phyloP scores from a whole-genome alignment of 305 asterid species.

The Solanum aculeatissimum region DNA sequence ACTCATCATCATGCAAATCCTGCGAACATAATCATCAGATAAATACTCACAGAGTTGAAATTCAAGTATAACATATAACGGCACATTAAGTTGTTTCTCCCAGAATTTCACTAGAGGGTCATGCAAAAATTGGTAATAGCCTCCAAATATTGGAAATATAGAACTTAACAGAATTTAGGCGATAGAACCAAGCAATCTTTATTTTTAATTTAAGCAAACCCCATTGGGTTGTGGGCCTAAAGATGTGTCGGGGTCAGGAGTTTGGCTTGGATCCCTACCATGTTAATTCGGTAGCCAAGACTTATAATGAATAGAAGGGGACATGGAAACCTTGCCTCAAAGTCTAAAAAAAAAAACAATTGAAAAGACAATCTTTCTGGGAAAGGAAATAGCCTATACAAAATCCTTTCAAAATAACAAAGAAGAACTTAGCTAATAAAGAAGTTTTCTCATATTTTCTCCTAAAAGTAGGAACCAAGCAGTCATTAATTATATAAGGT shows the following conservation, averaged over 20 bases:
- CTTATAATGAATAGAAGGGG: not conserved
- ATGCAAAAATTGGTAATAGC: not conserved
- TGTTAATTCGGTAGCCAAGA: not conserved
- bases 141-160: not conserved
- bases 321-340: not conserved
- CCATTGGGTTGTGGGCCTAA: not conserved
- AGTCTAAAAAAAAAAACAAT: not conserved
- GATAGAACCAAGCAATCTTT: not conserved
- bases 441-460: too few relatives aligned
- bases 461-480: not conserved
- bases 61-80: not conserved
- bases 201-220: too few relatives aligned
- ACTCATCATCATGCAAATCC: slow-evolving; percentile 95
- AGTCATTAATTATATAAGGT: not conserved
- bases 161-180: not conserved
- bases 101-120: not conserved
- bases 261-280: not conserved
- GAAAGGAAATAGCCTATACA: not conserved
- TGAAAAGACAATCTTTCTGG: not conserved
- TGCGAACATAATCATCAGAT: slow-evolving; percentile 17
- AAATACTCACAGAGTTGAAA: not conserved
- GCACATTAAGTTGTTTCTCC: not conserved
- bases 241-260: not conserved
- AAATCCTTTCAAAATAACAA: not conserved
- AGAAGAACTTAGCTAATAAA: not conserved